Base-by-base conservation (phyloP, 768 basidiomycete genomes). In the Lactarius psammicola region DNA sequence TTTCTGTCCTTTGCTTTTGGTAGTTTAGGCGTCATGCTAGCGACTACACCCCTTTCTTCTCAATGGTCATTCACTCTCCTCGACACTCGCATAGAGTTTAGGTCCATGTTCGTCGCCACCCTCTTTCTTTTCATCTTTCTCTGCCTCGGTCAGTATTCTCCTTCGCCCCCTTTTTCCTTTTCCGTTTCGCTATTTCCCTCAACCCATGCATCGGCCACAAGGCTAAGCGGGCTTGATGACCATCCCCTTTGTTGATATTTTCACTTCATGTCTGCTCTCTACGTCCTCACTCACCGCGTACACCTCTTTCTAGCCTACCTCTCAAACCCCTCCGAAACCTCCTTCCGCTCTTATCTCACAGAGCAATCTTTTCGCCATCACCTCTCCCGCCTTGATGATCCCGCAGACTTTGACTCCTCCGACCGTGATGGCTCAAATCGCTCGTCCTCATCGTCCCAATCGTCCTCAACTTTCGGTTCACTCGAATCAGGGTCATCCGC, bases 331-430 rank as follows among this genome's bases (percentile, higher is more conserved):
- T 87, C 89, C 63, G 95, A 98, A 77, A 87, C 87, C 56, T 94
- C 94, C 8, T 98, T 99, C 78, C 87, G 95, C 60, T 82, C 94
- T 23, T 95, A 93, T 78, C 87, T 98, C 70, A 98, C 95, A n/a
- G 95, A 97, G 74, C 92, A 92, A 73, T 95, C 94, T 30, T 98
- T 99, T 76, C 92, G 95, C 60, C 91, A 92, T 62, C 95, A 98
- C 76, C 84, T 98, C 66, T 92, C 87, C 66, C 88, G 88, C 62
- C 85, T 97, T 72, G 89, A 95, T 71, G 88, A 88, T 71, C 79
- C 78, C 64, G 84, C 87, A 60, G 87, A 88, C 63, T 77, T 82
- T 63, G 80, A 84, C 64, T 74, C 74, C 61, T 71, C 76, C 6
- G 72, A 73, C 42, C 68, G 72, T 28, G 74, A 76, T 23, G 70